Evolutionary conservation across 352 stramenopile genomes (phyloP).

Genomic region (Saprolegnia parasitica): DNA sequence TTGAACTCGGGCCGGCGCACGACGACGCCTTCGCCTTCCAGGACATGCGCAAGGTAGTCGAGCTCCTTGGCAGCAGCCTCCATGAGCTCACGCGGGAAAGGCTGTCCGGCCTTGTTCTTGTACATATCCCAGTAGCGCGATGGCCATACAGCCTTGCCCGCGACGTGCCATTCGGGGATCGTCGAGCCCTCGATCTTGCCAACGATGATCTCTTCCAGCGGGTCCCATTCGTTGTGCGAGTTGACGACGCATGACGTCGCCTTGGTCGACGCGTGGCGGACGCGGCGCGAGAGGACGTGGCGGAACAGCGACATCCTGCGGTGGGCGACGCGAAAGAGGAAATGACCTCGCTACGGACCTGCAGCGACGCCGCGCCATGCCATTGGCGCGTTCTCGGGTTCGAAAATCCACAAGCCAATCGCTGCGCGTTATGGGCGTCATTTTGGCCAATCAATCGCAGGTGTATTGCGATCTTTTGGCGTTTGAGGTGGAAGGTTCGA

Average conservation of each 20-base stretch:
- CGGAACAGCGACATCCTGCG: neutral
- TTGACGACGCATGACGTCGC: constrained; percentile 49
- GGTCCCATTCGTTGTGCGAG: constrained; percentile 89
- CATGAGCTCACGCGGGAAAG: constrained; percentile 76
- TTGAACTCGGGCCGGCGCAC: constrained; percentile 72
- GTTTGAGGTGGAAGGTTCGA: neutral
- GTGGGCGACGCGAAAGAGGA: neutral
- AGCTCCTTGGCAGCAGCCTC: constrained; percentile 70
- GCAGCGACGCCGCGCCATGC: neutral
- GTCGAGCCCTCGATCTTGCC: constrained; percentile 81
- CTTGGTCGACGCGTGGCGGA: neutral
- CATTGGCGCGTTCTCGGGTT: neutral
- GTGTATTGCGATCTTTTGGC: neutral
- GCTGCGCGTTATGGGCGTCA: neutral
- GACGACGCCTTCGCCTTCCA: constrained; percentile 76
- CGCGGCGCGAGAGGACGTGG: neutral
- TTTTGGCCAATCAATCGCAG: neutral
- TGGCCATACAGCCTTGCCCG: constrained; percentile 87
- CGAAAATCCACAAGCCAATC: neutral
- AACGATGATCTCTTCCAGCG: constrained; percentile 89
- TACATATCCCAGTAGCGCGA: constrained; percentile 89
- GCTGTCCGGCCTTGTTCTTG: constrained; percentile 71
- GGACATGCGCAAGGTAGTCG: constrained; percentile 81
- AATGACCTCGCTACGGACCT: neutral
- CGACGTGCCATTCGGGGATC: constrained; percentile 88